Evolutionary conservation across 1,139 yeast genomes (phyloP).

Genomic region (Williopsis jadinii): DNA sequence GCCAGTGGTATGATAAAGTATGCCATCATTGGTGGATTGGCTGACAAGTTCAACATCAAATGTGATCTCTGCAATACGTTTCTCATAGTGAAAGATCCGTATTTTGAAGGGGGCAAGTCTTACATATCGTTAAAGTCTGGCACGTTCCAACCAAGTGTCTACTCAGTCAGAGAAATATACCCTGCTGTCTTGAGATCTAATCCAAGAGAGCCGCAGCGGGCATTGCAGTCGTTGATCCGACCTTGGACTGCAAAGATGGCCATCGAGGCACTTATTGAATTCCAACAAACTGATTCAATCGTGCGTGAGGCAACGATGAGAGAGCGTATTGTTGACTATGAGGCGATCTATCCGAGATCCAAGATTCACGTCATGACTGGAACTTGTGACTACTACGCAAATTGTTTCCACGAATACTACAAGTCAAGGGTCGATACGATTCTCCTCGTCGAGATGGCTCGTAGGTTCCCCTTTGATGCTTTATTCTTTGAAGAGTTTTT

Average conservation of each 20-base stretch:
- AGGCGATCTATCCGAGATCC: slow-evolving; percentile 5
- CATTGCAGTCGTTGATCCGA: slow-evolving; percentile 3
- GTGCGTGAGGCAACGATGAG: slow-evolving; percentile 6
- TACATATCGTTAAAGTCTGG: slow-evolving; percentile 8
- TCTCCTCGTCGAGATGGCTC: slow-evolving; percentile 2
- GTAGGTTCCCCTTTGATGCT: slow-evolving; percentile 8
- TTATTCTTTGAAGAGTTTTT: slow-evolving; percentile 6
- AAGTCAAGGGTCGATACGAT: not conserved
- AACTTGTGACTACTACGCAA: slow-evolving; percentile 3
- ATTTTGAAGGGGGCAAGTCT: slow-evolving; percentile 9
- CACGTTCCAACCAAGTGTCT: slow-evolving; percentile 5
- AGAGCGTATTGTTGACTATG: slow-evolving; percentile 5
- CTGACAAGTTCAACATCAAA: slow-evolving; percentile 7
- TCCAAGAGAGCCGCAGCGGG: not conserved
- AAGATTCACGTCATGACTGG: slow-evolving; percentile 8
- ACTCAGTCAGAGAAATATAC: slow-evolving; percentile 4
- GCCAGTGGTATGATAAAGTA: slow-evolving; percentile 6
- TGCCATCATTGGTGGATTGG: slow-evolving; percentile 16
- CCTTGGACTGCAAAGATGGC: slow-evolving; percentile 3
- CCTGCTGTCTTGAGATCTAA: not conserved
- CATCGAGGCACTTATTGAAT: slow-evolving; percentile 1
- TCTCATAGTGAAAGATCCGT: slow-evolving; percentile 9
- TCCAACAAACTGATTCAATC: slow-evolving; percentile 3
- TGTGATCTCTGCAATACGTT: slow-evolving; percentile 5
- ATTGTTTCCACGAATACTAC: not conserved